A percentile compares a stretch with the other conserved stretches of the same genome.
These are phyloP conservation scores for Periconia sp. DNA, from an alignment of 2,329 filamentous ascomycete genomes.

Conservation along the genomic window DNA sequence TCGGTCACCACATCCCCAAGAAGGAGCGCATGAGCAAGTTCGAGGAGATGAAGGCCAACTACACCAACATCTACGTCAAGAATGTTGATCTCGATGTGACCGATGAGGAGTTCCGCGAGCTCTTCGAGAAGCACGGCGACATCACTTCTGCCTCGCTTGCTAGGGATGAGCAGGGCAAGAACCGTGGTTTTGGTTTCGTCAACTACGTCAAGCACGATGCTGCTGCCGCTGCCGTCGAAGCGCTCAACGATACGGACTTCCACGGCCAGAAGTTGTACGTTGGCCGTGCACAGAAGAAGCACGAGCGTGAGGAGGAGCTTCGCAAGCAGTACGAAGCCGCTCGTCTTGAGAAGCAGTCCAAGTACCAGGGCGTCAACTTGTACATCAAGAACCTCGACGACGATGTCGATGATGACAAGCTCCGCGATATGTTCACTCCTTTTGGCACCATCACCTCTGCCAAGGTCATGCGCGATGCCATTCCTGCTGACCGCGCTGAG, in stretches of 20 bases:
- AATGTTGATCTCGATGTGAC: slow-evolving; percentile 85
- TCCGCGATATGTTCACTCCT: slow-evolving; percentile 88
- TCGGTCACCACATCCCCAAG: slow-evolving; percentile 99
- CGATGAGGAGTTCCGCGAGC: slow-evolving; percentile 91
- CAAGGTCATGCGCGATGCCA: slow-evolving; percentile 95
- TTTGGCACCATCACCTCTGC: slow-evolving; percentile 97
- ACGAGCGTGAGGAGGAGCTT: slow-evolving; percentile 98
- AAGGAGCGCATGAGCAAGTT: slow-evolving; percentile 99
- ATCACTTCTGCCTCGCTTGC: slow-evolving; percentile 96
- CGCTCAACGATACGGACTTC: slow-evolving; percentile 90
- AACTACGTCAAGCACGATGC: slow-evolving; percentile 93
- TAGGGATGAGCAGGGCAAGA: slow-evolving; percentile 87
- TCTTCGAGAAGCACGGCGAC: slow-evolving; percentile 91
- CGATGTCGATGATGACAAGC: slow-evolving; percentile 96
- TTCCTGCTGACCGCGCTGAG: slow-evolving; percentile 57
- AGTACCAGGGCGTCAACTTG: slow-evolving; percentile 99
- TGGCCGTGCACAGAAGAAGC: slow-evolving; percentile 99
- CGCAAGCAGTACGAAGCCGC: slow-evolving; percentile 98
- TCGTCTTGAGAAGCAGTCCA: slow-evolving; percentile 96
- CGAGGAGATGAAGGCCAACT: slow-evolving; percentile 99
- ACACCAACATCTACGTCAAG: slow-evolving; percentile 99
- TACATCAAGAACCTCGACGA: slow-evolving; percentile 99
- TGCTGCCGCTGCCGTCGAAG: slow-evolving; percentile 84
- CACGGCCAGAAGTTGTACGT: slow-evolving; percentile 96
- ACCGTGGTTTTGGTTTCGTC: slow-evolving; percentile 93